Evolutionary conservation across 352 stramenopile species (phyloP), one percentile per base, ranked within the genome.

Genomic region (Thalassiosira sp.): DNA sequence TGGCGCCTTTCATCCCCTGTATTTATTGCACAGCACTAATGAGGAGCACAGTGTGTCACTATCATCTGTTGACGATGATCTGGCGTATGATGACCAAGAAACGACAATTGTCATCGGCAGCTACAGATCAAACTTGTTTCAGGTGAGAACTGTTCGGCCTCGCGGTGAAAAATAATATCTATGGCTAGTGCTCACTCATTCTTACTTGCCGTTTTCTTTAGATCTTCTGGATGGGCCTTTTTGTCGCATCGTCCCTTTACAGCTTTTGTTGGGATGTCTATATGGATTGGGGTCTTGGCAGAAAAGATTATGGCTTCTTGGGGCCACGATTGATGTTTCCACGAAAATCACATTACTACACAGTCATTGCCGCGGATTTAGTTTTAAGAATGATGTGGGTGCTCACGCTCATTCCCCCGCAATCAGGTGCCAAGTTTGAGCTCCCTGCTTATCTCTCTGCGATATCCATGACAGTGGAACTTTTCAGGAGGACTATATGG

Each of bases 211-310:
- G n/a, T 51, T 57, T 83, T 15, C 89, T 85, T 69, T 73, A 92
- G 60, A 18, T 87, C 1, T 91, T 94, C 46, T 96, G 90, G 90
- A 87, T 94, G 45, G 71, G 76, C 18, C 71, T 94, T 24, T 95
- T 95, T 78, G 72, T 95, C 24, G 53, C 96, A 65, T 98, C 96
- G 63, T 97, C 95, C 40, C 81, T 98, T 11, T 98, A 98, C 78
- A 98, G 94, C 67, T 98, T 98, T 81, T 89, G 93, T 5, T 99
- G 96, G 96, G 96, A 99, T 79, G 95, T 99, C 1, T 94, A 96
- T 68, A 98, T 98, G 94, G 95, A 98, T 84, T 98, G 96, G 95
- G 95, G 95, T 5, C 57, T 83, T 24, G 75, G 75, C 33, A 54
- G 75, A 72, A 42, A 85, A 97, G 6, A 92, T 89, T n/a, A 88